Conservation (phyloP, 2,329 filamentous ascomycete genomes). For the Lecanicillium sp. region DNA sequence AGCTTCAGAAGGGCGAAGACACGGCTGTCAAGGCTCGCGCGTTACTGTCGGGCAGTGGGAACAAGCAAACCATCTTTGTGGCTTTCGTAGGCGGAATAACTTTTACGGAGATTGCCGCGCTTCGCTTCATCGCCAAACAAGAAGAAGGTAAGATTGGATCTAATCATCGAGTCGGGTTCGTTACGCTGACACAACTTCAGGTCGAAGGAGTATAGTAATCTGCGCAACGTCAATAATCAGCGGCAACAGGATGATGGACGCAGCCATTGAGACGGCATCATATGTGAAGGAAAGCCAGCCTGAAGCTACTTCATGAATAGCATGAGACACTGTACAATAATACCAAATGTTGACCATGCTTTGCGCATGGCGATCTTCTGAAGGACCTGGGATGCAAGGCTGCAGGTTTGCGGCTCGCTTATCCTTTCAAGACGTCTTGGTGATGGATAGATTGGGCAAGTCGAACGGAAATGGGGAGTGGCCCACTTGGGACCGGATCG, state of each 20-base stretch:
- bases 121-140: conserved; percentile 82
- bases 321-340: neutral
- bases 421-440: too few relatives aligned
- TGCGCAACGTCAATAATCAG: conserved; percentile 88
- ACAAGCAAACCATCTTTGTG: conserved; percentile 84
- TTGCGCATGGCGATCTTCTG: too few relatives aligned
- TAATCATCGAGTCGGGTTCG: neutral
- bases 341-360: too few relatives aligned
- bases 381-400: too few relatives aligned
- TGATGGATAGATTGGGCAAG: too few relatives aligned
- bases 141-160: conserved; percentile 52
- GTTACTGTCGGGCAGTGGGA: conserved; percentile 69
- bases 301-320: conserved; percentile 11
- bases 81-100: conserved; percentile 97
- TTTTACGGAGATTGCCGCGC: conserved; percentile 88
- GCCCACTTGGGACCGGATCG: too few relatives aligned
- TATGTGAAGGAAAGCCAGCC: conserved; percentile 40
- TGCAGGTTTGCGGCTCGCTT: too few relatives aligned
- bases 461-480: too few relatives aligned
- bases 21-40: conserved; percentile 83
- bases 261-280: conserved; percentile 65
- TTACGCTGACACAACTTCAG: conserved; percentile 27
- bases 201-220: conserved; percentile 76
- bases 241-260: conserved; percentile 82
- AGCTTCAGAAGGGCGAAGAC: conserved; percentile 85